Percentiles rank a stretch among this genome's conserved stretches.
phyloP scores from a whole-genome alignment of 306 rosid species.

The Styphnolobium japonicum region DNA sequence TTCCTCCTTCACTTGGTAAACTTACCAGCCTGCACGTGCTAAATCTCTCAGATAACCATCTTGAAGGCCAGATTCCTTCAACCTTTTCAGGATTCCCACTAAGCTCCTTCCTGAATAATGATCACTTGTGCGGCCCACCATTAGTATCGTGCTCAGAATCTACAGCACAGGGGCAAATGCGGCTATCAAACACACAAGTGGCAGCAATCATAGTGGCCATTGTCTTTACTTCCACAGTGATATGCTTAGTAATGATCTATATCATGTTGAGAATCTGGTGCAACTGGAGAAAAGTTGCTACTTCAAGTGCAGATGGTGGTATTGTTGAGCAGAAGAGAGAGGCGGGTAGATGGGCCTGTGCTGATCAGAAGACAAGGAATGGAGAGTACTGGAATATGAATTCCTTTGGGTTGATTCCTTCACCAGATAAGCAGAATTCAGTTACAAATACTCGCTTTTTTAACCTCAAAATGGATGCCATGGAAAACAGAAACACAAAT shows the following conservation, averaged over 20 bases:
- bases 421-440: conserved; percentile 61
- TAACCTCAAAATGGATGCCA: conserved; percentile 49
- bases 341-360: conserved; percentile 44
- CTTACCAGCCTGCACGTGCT: conserved; percentile 79
- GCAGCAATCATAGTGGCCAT: conserved; percentile 71
- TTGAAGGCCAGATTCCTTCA: conserved; percentile 71
- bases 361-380: conserved; percentile 47
- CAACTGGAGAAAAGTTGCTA: conserved; percentile 75
- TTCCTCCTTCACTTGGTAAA: conserved; percentile 66
- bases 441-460: conserved; percentile 43
- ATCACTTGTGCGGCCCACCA: conserved; percentile 70
- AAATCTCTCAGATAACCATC: conserved; percentile 76
- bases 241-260: conserved; percentile 69
- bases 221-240: conserved; percentile 65
- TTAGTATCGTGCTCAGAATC: conserved; percentile 53
- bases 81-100: conserved; percentile 64
- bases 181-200: conserved; percentile 59
- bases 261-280: conserved; percentile 94
- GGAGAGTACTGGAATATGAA: conserved; percentile 82
- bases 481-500: conserved; percentile 33
- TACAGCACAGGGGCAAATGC: conserved; percentile 27
- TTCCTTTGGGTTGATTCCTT: conserved; percentile 49
- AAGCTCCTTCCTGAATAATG: conserved; percentile 70
- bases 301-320: conserved; percentile 59
- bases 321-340: conserved; percentile 29